These are phyloP conservation scores for Nosema granulosis DNA, from an alignment of 371 early-diverging fungal species.

Conservation along the genomic window DNA sequence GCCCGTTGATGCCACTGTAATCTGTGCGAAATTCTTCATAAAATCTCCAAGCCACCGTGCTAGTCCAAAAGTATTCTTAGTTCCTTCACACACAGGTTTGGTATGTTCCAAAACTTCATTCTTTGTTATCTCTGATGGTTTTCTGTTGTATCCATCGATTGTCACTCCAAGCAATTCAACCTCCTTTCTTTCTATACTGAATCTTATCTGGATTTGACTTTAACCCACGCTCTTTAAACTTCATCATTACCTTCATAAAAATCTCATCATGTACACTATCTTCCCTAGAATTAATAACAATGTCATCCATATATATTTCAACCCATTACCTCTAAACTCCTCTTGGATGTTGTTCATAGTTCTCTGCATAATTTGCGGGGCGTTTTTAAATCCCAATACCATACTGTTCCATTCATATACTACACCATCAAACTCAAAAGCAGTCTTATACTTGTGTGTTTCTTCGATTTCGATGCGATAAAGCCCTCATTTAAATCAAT, in stretches of 20 bases:
- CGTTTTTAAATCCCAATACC: conserved; percentile 53
- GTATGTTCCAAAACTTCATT: conserved; percentile 42
- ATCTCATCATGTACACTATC: conserved; percentile 39
- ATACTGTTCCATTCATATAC: conserved; percentile 38
- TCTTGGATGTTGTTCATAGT: conserved; percentile 45
- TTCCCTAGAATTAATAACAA: conserved; percentile 31
- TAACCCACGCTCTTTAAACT: conserved; percentile 1
- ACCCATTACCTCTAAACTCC: neutral
- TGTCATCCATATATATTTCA: conserved; percentile 31
- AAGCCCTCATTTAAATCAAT: conserved; percentile 54
- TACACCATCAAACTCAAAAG: conserved; percentile 13
- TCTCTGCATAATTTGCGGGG: conserved; percentile 52
- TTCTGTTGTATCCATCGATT: conserved; percentile 25
- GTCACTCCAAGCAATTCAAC: conserved; percentile 48
- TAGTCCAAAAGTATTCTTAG: conserved; percentile 26
- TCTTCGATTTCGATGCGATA: conserved; percentile 25
- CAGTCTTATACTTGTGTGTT: conserved; percentile 44
- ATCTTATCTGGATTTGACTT: conserved; percentile 18
- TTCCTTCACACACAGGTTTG: neutral
- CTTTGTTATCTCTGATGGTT: conserved; percentile 33
- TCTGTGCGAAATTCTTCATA: conserved; percentile 12
- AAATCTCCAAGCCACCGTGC: conserved; percentile 25
- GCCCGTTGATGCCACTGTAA: neutral
- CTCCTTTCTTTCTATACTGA: conserved; percentile 13
- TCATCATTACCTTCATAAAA: conserved; percentile 5